Evolutionary conservation across 192 early-diverging fungal genomes (phyloP).

Genomic region (Umbelopsis ramanniana): DNA sequence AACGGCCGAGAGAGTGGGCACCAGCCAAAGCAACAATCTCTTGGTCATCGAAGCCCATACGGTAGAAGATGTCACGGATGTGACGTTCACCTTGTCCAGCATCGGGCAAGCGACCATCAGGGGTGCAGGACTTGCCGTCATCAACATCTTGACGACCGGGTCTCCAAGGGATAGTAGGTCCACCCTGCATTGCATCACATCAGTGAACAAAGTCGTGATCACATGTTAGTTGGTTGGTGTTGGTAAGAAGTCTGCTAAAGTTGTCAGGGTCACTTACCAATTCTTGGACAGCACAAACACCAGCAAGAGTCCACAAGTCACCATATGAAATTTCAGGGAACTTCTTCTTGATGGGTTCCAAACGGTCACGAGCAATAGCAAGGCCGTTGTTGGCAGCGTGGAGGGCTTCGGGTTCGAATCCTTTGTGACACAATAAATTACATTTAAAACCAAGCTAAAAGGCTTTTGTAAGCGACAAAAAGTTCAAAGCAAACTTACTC

Average conservation of each 20-base stretch:
- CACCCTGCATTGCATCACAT: constrained; percentile 49
- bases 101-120: constrained; percentile 83
- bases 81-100: constrained; percentile 68
- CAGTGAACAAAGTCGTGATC: neutral
- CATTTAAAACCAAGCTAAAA: neutral
- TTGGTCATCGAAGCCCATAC: constrained; percentile 76
- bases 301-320: constrained; percentile 83
- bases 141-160: constrained; percentile 64
- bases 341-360: constrained; percentile 79
- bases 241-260: neutral
- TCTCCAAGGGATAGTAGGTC: constrained; percentile 77
- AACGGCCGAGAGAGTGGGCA: constrained; percentile 79
- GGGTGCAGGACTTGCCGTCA: constrained; percentile 52
- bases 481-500: constrained; percentile 40
- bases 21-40: constrained; percentile 86
- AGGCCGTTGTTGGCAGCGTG: constrained; percentile 83
- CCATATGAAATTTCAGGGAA: constrained; percentile 84
- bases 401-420: constrained; percentile 63
- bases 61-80: constrained; percentile 79
- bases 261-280: constrained; percentile 38
- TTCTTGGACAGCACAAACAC: constrained; percentile 77
- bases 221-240: neutral
- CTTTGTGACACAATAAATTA: neutral
- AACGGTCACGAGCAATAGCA: constrained; percentile 67
- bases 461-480: neutral